Base-by-base conservation (phyloP, 2,329 filamentous ascomycete species). In the Mycosphaerelloides madeirae region DNA sequence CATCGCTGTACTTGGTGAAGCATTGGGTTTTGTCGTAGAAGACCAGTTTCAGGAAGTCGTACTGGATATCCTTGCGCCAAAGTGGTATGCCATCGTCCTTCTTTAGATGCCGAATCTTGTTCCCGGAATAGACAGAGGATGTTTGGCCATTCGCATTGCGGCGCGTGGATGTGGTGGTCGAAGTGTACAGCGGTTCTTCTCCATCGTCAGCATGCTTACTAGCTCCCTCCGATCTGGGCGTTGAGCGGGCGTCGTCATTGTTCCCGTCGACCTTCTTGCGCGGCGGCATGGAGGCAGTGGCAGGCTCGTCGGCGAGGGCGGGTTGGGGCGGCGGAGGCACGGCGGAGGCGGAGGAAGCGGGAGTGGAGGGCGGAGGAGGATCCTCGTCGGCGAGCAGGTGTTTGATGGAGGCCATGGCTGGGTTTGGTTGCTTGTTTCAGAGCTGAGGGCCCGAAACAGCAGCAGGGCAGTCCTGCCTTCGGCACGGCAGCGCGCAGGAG, bases 1-100 rank as follows among this genome's bases (percentile, higher is more conserved):
- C 78, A 57, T 95, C 89, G 66, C 91, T 95, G 65, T 86, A 85
- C 64, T 95, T 95, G 62, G 88, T 95, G 66, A 98, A 98, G 62
- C 89, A 89, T 52, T 72, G 72, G 41, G 72, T 75, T 46, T 84
- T 76, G 61, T 93, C 79, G 61, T 90, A 83, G 64, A 94, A 93
- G 52, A 94, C 82, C 38, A 81, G 78, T 56, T 80, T 81, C 55
- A 94, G 75, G 58, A 94, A 93, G 66, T 93, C 87, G 67, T 84
- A 90, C 66, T 94, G 87, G 48, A 94, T 94, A 66, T 94, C 87
- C 63, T 81, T 83, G 58, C 87, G 77, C 87, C 87, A 94, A 3
- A 94, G 75, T 37, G 87, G 87, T 55, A 90, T 85, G 60, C 87
- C 87, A 61, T 94, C 87, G 50, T 90, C 86, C 66, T 93, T 93